Evolutionary conservation across 768 basidiomycete genomes (phyloP), one percentile per base, ranked within the genome.

Genomic region (Termitomyces sp.): DNA sequence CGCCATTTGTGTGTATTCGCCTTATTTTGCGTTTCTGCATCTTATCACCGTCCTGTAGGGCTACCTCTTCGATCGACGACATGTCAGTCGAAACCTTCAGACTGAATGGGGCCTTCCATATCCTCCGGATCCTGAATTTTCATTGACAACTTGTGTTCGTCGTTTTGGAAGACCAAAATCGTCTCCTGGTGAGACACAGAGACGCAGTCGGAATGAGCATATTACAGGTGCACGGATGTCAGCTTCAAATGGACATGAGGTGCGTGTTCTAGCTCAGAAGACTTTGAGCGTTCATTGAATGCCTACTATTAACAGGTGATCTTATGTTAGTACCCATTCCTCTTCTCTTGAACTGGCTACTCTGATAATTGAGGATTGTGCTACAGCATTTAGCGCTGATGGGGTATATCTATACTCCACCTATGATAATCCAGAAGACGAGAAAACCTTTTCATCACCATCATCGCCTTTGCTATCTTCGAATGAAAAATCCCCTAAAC

Each of bases 51-150:
- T 11, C 46, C 15, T 31, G n/a, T 65, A 91, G 87, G 90, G 85
- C 1, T 90, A 84, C 66, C 77, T 96, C 2, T 94, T 89, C 64
- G 93, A 96, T 67, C 80, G 93, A 51, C 78, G 93, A 45, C 86
- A 91, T 61, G 70, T 80, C 15, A 83, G 84, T 7, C 80, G 85
- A 11, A 71, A 76, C 31, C 70, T 91, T 40, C 68, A 73, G 53
- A 81, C 80, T 45, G 84, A 90, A 62, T 91, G 90, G 89, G 91
- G 91, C 13, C 69, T 80, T 13, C 78, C 78, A 6, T 65, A 60
- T 33, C 59, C 64, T 18, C 62, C 74, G 22, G 63, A 72, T 3
- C 73, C 74, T 22, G 80, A 79, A 15, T n/a, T 20, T 42, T 57
- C 56, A 40, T 64, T 85, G 44, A 89, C 89, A 2, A 87, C 86